Percentiles rank a stretch among this genome's conserved stretches.
Conservation (phyloP, 2,329 filamentous ascomycete species). For the Aspergillus uvarum region DNA sequence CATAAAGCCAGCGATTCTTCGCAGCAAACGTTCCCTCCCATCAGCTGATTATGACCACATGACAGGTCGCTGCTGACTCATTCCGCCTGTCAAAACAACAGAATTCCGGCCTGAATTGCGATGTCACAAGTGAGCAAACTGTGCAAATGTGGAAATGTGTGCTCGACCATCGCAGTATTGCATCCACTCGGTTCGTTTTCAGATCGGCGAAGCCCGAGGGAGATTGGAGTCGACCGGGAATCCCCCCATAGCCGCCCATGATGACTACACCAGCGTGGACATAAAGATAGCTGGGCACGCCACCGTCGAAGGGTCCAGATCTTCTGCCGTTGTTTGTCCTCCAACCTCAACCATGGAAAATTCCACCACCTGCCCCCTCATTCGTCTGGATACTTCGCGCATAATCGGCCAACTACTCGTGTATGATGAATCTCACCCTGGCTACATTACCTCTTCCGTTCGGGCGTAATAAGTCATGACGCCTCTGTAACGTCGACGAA, state of each 20-base stretch:
- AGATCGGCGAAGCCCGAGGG: background rate
- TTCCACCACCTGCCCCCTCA: background rate
- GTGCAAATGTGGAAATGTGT: background rate
- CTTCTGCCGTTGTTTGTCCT: background rate
- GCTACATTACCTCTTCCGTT: background rate
- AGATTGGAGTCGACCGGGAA: background rate
- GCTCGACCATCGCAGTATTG: background rate
- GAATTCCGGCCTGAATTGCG: background rate
- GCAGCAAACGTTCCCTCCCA: background rate
- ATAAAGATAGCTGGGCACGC: background rate
- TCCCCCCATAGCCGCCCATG: background rate
- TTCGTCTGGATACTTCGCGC: background rate
- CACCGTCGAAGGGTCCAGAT: background rate
- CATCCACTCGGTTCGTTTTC: background rate
- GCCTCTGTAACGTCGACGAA: background rate
- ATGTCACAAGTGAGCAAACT: background rate
- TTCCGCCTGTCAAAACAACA: background rate
- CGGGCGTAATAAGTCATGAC: conserved; percentile 3
- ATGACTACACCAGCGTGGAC: background rate
- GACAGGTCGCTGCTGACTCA: background rate
- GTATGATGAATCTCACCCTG: background rate
- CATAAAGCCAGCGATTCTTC: background rate
- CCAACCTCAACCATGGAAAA: background rate
- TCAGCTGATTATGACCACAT: background rate
- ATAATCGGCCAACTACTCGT: background rate